phyloP scores from a whole-genome alignment of 371 early-diverging fungal genomes.

The Rhizopus delemar region DNA sequence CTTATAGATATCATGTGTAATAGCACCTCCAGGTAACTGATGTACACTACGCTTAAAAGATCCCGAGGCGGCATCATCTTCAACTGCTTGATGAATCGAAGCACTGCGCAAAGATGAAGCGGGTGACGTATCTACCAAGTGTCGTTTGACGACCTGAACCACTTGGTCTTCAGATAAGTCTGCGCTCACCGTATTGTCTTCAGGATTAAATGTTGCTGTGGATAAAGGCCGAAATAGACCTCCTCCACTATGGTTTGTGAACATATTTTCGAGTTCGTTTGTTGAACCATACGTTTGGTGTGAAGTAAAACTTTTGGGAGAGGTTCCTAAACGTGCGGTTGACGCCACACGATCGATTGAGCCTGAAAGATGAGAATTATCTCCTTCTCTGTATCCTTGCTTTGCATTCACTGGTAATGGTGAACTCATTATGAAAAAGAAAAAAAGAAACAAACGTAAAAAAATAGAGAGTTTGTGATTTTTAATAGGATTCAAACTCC shows the following conservation, averaged over 20 bases:
- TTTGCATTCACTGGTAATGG: slow-evolving; percentile 56
- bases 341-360: slow-evolving; percentile 38
- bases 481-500: slow-evolving; percentile 1
- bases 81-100: slow-evolving; percentile 22
- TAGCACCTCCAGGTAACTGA: slow-evolving; percentile 55
- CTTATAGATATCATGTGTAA: slow-evolving; percentile 65
- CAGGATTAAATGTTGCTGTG: slow-evolving; percentile 37
- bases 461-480: not conserved
- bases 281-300: slow-evolving; percentile 36
- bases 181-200: slow-evolving; percentile 43
- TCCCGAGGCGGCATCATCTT: slow-evolving; percentile 17
- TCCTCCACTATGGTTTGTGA: slow-evolving; percentile 27
- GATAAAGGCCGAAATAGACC: slow-evolving; percentile 39
- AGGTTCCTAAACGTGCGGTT: slow-evolving; percentile 40
- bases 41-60: slow-evolving; percentile 30
- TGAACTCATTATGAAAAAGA: slow-evolving; percentile 34
- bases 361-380: slow-evolving; percentile 25
- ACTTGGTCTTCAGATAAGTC: slow-evolving; percentile 68
- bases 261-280: slow-evolving; percentile 35
- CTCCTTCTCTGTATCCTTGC: slow-evolving; percentile 31
- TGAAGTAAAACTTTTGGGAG: slow-evolving; percentile 33
- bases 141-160: slow-evolving; percentile 67
- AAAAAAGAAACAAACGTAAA: slow-evolving; percentile 12
- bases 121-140: slow-evolving; percentile 58
- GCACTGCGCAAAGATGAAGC: slow-evolving; percentile 25